Percentiles rank a stretch among this genome's conserved stretches.
Conservation (phyloP, 2,329 filamentous ascomycete genomes). For the Scorias spongiosa region DNA sequence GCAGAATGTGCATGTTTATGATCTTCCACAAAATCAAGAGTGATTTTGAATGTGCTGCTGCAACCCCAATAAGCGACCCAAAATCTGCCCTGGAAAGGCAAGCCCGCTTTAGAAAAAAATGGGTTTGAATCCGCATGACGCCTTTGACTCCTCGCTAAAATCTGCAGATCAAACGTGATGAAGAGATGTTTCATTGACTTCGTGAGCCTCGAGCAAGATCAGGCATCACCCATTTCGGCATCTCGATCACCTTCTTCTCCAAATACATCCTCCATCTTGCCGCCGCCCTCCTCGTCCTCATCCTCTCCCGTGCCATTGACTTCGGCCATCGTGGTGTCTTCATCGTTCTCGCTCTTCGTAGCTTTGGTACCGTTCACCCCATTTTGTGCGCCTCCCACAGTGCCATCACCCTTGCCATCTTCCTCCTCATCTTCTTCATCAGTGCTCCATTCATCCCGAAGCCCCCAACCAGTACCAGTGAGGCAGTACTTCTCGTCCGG, state of each 20-base stretch:
- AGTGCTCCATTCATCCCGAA: slow-evolving; percentile 44
- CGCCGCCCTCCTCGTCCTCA: slow-evolving; percentile 20
- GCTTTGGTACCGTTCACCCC: slow-evolving; percentile 27
- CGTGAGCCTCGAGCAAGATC: slow-evolving; percentile 2
- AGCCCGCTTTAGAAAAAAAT: too few relatives aligned
- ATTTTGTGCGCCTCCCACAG: slow-evolving; percentile 23
- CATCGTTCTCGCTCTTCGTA: slow-evolving; percentile 13
- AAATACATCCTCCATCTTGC: slow-evolving; percentile 30
- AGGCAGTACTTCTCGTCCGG: slow-evolving; percentile 48
- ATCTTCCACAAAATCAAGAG: too few relatives aligned
- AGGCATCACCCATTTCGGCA: slow-evolving; percentile 20
- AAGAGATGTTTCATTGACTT: too few relatives aligned
- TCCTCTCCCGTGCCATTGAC: slow-evolving; percentile 22
- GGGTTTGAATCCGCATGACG: too few relatives aligned
- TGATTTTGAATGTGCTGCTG: too few relatives aligned
- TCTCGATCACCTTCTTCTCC: slow-evolving; percentile 18
- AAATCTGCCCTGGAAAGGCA: too few relatives aligned
- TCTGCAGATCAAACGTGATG: too few relatives aligned
- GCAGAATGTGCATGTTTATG: too few relatives aligned
- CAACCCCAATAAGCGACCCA: too few relatives aligned
- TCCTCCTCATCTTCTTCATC: slow-evolving; percentile 32
- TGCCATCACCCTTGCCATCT: slow-evolving; percentile 36
- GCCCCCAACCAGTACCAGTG: slow-evolving; percentile 40
- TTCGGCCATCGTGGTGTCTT: slow-evolving; percentile 27
- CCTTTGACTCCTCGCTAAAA: too few relatives aligned